These are phyloP conservation scores for Cyclotella atomus DNA, from an alignment of 108 stramenopile genomes.

Conservation along the genomic window DNA sequence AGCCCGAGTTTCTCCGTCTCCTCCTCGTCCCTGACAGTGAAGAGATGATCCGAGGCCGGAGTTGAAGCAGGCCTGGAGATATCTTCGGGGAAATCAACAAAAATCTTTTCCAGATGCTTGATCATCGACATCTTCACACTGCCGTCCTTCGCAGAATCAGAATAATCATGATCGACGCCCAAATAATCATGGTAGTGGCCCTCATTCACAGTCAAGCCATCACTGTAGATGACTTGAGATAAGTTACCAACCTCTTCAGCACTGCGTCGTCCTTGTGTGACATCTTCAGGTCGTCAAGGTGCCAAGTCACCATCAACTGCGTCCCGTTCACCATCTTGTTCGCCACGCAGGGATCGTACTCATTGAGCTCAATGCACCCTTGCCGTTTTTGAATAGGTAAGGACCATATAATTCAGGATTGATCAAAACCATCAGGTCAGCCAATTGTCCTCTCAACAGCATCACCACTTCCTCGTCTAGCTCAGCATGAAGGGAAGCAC, in stretches of 20 bases:
- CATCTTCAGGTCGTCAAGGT: slow-evolving; percentile 59
- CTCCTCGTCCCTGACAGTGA: background rate
- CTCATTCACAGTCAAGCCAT: background rate
- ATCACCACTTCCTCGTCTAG: slow-evolving; percentile 29
- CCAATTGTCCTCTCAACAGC: slow-evolving; percentile 8
- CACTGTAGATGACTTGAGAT: background rate
- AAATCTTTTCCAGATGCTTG: background rate
- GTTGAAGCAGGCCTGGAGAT: background rate
- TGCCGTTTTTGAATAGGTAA: slow-evolving; percentile 2
- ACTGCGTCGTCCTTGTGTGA: slow-evolving; percentile 37
- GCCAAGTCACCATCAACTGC: slow-evolving; percentile 43
- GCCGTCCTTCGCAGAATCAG: background rate
- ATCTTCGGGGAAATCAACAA: background rate
- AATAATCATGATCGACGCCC: slow-evolving; percentile 14
- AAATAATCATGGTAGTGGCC: slow-evolving; percentile 8
- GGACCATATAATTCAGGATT: slow-evolving; percentile 2
- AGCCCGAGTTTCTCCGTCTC: background rate
- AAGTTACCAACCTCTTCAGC: background rate
- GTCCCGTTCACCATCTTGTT: background rate
- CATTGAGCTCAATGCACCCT: slow-evolving; percentile 39
- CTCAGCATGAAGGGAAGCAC: background rate
- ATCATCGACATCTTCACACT: background rate
- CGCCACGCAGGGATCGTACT: slow-evolving; percentile 50
- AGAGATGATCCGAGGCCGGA: background rate
- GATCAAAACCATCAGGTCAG: background rate